A percentile compares a stretch with the other conserved stretches of the same genome.
phyloP scores from a whole-genome alignment of 352 stramenopile species.

The Phytophthora fragariae region DNA sequence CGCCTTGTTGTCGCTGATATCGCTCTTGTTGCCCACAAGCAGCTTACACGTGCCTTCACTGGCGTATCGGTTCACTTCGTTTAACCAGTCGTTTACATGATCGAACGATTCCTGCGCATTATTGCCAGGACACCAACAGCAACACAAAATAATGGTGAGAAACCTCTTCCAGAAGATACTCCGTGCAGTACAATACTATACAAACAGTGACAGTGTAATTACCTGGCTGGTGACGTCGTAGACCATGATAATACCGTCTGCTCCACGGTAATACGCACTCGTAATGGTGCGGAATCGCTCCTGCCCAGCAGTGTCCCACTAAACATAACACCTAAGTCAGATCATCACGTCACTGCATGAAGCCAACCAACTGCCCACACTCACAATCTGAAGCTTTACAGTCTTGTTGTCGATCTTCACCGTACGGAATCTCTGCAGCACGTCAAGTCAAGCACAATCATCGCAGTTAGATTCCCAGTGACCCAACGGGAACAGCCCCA shows the following conservation, averaged over 20 bases:
- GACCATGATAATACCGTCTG: conserved; percentile 98
- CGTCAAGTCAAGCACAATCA: not conserved
- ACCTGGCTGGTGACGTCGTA: conserved; percentile 98
- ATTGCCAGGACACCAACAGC: not conserved
- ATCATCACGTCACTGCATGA: not conserved
- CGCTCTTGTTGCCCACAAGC: conserved; percentile 99
- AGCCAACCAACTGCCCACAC: conserved; percentile 18
- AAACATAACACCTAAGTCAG: conserved; percentile 16
- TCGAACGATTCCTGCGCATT: conserved; percentile 96
- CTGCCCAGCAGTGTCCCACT: conserved; percentile 99
- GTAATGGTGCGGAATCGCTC: conserved; percentile 99
- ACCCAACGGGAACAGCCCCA: not conserved
- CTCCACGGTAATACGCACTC: conserved; percentile 98
- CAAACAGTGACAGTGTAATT: not conserved
- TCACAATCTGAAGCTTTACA: conserved; percentile 98
- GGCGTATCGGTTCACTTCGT: conserved; percentile 99
- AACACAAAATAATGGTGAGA: not conserved
- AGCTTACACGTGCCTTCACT: conserved; percentile 99
- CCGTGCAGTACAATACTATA: not conserved
- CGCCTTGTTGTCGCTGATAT: conserved; percentile 96
- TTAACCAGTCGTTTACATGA: conserved; percentile 99
- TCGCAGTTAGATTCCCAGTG: conserved; percentile 1
- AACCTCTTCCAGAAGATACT: not conserved
- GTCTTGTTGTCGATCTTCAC: conserved; percentile 99
- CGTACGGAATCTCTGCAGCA: conserved; percentile 92